Conservation (phyloP, 176 grass and related monocot genomes). For the Coix lacrymajobi region DNA sequence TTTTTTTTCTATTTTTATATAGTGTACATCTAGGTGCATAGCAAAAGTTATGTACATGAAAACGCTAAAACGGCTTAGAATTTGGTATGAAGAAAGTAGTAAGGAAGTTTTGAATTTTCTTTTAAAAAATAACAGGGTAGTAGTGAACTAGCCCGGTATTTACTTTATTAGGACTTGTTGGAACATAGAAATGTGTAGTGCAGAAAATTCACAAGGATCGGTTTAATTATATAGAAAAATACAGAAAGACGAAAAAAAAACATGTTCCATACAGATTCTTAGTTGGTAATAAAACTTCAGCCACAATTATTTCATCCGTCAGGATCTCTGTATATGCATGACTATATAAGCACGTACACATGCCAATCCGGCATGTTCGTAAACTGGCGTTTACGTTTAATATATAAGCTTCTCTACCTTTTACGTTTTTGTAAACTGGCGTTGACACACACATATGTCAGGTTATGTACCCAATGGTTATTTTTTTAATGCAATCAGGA, state of each 20-base stretch:
- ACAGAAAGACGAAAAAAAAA: too few relatives aligned
- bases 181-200: too few relatives aligned
- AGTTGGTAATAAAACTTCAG: background rate
- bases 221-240: too few relatives aligned
- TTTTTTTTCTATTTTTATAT: too few relatives aligned
- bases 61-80: too few relatives aligned
- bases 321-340: background rate
- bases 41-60: too few relatives aligned
- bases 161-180: too few relatives aligned
- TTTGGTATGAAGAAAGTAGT: background rate
- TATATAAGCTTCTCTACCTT: background rate
- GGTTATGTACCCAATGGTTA: background rate
- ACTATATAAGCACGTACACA: background rate
- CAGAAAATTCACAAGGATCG: too few relatives aligned
- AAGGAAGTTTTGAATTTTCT: too few relatives aligned
- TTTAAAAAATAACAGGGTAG: background rate
- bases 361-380: background rate
- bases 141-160: background rate
- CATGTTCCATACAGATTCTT: too few relatives aligned
- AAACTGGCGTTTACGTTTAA: too few relatives aligned
- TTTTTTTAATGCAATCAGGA: background rate
- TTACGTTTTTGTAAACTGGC: background rate
- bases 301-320: background rate
- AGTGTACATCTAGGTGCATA: too few relatives aligned
- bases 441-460: conserved; percentile 15